Evolutionary conservation across 305 asterid genomes (phyloP), one percentile per base, ranked within the genome.

Genomic region (Stenogyne calaminthoides): DNA sequence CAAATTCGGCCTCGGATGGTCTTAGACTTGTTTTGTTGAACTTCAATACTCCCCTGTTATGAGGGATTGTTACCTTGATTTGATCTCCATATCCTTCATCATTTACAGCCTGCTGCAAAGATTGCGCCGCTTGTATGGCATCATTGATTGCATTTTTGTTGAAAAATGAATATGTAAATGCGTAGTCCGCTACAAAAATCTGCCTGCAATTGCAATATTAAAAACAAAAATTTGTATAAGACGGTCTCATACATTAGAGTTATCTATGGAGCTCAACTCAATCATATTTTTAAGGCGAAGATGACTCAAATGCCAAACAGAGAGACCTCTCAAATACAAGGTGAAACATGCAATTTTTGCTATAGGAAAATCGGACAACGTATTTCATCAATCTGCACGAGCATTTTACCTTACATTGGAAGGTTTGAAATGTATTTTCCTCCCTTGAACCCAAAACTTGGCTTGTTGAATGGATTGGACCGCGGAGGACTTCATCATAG

Each of bases 201-300:
- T 54, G 60, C 32, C 60, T 54, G 60, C 60, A 49, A 49, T 5
- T 54, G 29, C 32, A 49, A 49, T n/a, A n/a, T n/a, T n/a, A n/a
- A n/a, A n/a, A n/a, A n/a, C n/a, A n/a, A n/a, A n/a, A n/a, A n/a
- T 51, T 70, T 76, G 83, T 88, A 88, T 9, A 64, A 71, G 1
- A 74, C 34, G 34, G 4, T 29, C 34, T 29, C 34, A 22, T 22
- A 22, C 2, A 22, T 22, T 2, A 22, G 25, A 22, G 25, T 22
- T 22, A 22, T 22, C 25, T 22, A 22, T 22, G 0, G 8, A 9
- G 3, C 12, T 2, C 2, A 39, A 39, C 12, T 39, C 46, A 8
- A 39, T 39, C 12, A 9, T 39, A 39, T 39, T 39, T 39, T 22
- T 2, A 22, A 8, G 9, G 9, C 12, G 12, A 39, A 44, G 4